Evolutionary conservation across 495 filamentous ascomycete species (phyloP), one percentile per base, ranked within the genome.

Genomic region (Penicillium salamii): DNA sequence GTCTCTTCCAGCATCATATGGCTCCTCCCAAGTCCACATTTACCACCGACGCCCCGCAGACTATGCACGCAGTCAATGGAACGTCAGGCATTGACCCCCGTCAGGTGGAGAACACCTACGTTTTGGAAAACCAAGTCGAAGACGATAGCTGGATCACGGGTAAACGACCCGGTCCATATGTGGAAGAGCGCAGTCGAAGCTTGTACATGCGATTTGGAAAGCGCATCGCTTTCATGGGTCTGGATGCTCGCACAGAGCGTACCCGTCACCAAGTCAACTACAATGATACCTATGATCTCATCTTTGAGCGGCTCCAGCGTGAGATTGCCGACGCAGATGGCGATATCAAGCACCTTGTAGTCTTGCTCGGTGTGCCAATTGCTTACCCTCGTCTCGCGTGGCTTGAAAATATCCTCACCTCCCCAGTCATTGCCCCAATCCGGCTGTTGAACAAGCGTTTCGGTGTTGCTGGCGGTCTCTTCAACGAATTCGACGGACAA

Each of bases 361-460:
- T 97, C 4, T 76, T 97, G 3, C 72, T 97, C 37, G 92, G 92
- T 43, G 89, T 97, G 21, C 92, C 92, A 2, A 96, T 97, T 54
- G 91, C 91, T 5, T 97, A 96, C 62, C 92, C 92, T 5, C 88
- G 92, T 45, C 78, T 97, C 34, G 90, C 89, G 9, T 96, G 92
- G 92, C 78, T 96, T 5, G 89, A 93, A 66, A 95, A 92, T 61
- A 86, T 97, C 46, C 82, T 97, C 50, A 78, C 75, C 26, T 91
- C 86, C 39, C 92, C 92, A 1, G 42, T 96, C 35, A 85, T 96
- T 57, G 89, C 83, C 1, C 88, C 89, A 1, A 83, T 97, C 54
- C 88, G 89, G 34, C 85, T 97, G 54, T 62, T 96, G 42, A 95
- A 96, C 74, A 89, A 91, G 67, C 83, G 91, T 41, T 91, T 97